Percentiles rank a stretch among this genome's conserved stretches.
Conservation (phyloP, 2,329 filamentous ascomycete genomes). For the Xylariaceae sp. region DNA sequence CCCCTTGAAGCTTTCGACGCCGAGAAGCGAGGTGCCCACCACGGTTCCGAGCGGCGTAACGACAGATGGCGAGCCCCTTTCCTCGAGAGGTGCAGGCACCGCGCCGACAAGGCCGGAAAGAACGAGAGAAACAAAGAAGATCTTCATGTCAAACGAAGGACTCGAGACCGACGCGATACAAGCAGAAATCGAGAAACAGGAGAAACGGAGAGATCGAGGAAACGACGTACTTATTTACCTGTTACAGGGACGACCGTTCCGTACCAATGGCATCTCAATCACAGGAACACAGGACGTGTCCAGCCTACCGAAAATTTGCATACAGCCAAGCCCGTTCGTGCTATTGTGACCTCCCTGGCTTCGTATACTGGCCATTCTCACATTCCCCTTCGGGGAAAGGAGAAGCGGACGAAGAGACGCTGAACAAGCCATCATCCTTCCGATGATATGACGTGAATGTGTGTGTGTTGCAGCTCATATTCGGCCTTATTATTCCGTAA, state of each 20-base stretch:
- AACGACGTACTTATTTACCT: background rate
- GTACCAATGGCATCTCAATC: background rate
- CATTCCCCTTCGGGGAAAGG: no score
- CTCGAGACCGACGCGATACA: background rate
- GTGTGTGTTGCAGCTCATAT: no score
- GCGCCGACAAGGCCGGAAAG: constrained; percentile 22
- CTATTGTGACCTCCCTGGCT: no score
- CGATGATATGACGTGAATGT: no score
- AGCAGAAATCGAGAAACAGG: background rate
- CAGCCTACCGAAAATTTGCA: no score
- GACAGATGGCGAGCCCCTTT: constrained; percentile 26
- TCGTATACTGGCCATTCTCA: no score
- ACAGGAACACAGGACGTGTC: no score
- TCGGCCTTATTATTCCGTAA: no score
- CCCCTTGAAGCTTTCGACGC: constrained; percentile 64
- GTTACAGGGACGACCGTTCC: background rate
- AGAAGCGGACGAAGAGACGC: no score
- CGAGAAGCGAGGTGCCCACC: constrained; percentile 24
- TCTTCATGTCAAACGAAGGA: constrained; percentile 14
- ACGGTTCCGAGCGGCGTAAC: constrained; percentile 28
- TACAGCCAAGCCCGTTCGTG: no score
- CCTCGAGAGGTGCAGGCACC: constrained; percentile 22
- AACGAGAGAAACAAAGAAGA: constrained; percentile 5
- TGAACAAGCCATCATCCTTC: no score
- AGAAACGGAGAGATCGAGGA: background rate